These are phyloP conservation scores for Eleusine indica DNA, from an alignment of 176 grass and related monocot species.

Conservation along the genomic window DNA sequence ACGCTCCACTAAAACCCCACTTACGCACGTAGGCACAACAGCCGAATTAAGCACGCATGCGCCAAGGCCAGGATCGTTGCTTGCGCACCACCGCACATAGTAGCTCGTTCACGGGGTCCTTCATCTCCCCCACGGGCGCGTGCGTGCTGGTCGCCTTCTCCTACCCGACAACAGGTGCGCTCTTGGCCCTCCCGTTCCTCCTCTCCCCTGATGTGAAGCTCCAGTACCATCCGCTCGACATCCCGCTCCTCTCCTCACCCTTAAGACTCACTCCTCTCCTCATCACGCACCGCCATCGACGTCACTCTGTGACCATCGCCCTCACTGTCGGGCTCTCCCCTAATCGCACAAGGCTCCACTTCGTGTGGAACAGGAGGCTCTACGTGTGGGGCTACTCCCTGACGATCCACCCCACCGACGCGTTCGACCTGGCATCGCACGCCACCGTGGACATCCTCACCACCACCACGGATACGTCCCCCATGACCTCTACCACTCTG, in stretches of 20 bases:
- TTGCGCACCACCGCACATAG: background rate
- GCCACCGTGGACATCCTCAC: slow-evolving; percentile 88
- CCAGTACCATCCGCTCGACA: slow-evolving; percentile 71
- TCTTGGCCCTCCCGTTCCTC: slow-evolving; percentile 84
- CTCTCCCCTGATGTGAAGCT: slow-evolving; percentile 83
- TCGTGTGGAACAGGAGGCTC: slow-evolving; percentile 90
- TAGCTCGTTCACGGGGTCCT: slow-evolving; percentile 65
- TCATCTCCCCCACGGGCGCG: slow-evolving; percentile 87
- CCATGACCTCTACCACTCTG: slow-evolving; percentile 42
- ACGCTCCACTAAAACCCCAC: slow-evolving; percentile 59
- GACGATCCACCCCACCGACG: slow-evolving; percentile 76
- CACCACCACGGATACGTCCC: slow-evolving; percentile 63
- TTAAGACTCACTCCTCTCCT: slow-evolving; percentile 41
- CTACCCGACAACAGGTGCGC: slow-evolving; percentile 76
- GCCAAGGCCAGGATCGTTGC: background rate
- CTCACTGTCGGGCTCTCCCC: slow-evolving; percentile 69
- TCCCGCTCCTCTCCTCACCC: slow-evolving; percentile 64
- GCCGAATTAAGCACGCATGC: slow-evolving; percentile 18
- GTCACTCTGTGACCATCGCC: slow-evolving; percentile 70
- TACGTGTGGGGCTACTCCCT: slow-evolving; percentile 98
- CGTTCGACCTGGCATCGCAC: slow-evolving; percentile 87
- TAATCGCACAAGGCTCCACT: slow-evolving; percentile 78
- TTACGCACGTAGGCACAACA: slow-evolving; percentile 35
- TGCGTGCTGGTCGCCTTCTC: slow-evolving; percentile 82
- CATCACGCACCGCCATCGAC: slow-evolving; percentile 50